Evolutionary conservation across 2,329 filamentous ascomycete genomes (phyloP), one percentile per base, ranked within the genome.

Genomic region (Diatrype stigma): DNA sequence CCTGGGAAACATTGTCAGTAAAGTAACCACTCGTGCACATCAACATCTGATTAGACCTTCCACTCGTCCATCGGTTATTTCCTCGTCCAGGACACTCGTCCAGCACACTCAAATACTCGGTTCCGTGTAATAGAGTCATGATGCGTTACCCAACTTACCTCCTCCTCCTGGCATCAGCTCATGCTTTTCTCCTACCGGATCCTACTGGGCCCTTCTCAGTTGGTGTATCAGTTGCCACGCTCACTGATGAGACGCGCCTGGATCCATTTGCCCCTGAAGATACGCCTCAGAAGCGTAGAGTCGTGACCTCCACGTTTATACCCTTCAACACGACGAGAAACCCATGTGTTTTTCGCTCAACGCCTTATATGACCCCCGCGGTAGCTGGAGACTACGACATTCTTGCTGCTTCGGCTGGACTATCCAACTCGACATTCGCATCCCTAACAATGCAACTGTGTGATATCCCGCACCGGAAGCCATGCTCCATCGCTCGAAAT

Each of bases 301-400:
- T 50, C 32, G 6, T 50, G 51, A 40, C 47, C 16, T 53, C 51
- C 16, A 22, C 37, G 28, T 53, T 53, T 12, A 37, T 47, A 6
- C 50, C 50, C 11, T 6, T 49, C n/a, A 40, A 52, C 23, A 45
- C 32, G 12, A 42, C 50, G 2, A 30, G 22, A 22, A n/a, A 17
- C 1, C 50, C 30, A n/a, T 49, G 45, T 17, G 35, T 45, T 19
- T 3, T 19, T 21, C 23, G 30, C 10, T 23, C 47, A 14, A 22
- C 35, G 1, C 46, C 46, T 6, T 53, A 51, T 21, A 53, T 53
- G 51, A 51, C 49, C 8, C 48, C 49, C 26, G 12, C 44, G 17
- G 49, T 48, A 19, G 51, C 49, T 11, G 35, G 6, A 17, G 49
- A 48, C 40, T 51, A 48, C 26, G 46, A 51, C 14, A 16, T 38